Evolutionary conservation across 2,329 filamentous ascomycete genomes (phyloP).

Genomic region (Tolypocladium album): DNA sequence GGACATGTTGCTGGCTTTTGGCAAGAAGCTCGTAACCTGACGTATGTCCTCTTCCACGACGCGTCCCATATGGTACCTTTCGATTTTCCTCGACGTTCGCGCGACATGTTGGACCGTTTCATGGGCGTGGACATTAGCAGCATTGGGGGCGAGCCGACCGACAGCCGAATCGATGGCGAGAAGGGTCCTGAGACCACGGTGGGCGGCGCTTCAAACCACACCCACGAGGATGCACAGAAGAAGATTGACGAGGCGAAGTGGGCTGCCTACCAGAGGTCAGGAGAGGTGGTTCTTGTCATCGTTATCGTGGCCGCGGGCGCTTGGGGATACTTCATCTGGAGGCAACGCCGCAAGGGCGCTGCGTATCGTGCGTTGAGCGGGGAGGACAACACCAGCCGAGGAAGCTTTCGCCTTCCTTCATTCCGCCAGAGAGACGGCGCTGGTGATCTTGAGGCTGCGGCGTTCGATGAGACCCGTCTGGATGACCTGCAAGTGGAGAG

Average conservation of each 20-base stretch:
- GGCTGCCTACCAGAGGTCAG: constrained; percentile 79
- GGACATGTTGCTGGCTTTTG: constrained; percentile 80
- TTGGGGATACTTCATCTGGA: constrained; percentile 68
- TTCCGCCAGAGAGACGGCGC: constrained; percentile 34
- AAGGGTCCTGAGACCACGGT: constrained; percentile 70
- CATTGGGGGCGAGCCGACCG: constrained; percentile 70
- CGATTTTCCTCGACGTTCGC: constrained; percentile 73
- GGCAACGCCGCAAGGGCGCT: constrained; percentile 42
- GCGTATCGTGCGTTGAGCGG: constrained; percentile 42
- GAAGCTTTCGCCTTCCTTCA: constrained; percentile 29
- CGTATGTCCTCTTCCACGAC: constrained; percentile 92
- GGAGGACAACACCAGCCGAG: constrained; percentile 21
- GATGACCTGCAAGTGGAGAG: constrained; percentile 47
- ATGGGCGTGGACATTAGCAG: constrained; percentile 84
- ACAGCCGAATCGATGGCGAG: constrained; percentile 77
- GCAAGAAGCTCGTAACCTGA: constrained; percentile 89
- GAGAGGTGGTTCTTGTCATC: constrained; percentile 74
- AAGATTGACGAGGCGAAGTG: constrained; percentile 75
- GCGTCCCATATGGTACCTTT: constrained; percentile 98
- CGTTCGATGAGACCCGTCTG: constrained; percentile 56
- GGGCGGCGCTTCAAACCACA: constrained; percentile 51
- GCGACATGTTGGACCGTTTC: constrained; percentile 97
- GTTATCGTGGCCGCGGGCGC: constrained; percentile 61
- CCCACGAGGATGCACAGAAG: constrained; percentile 45
- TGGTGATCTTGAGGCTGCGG: constrained; percentile 49